These are phyloP conservation scores for Eutrema heterophyllum DNA, from an alignment of 345 rosid species.

Conservation along the genomic window DNA sequence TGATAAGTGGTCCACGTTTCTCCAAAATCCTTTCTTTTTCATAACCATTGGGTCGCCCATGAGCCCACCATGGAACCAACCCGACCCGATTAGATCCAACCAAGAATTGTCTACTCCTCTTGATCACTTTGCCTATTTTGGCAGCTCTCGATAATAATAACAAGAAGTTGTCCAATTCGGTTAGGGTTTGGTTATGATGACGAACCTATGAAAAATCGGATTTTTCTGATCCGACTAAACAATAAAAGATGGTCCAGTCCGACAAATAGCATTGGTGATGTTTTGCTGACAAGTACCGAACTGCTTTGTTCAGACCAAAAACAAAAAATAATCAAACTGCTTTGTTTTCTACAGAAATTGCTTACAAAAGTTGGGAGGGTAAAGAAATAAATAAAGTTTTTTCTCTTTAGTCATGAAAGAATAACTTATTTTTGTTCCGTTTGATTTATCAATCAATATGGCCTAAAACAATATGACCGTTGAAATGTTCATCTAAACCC, in stretches of 20 bases:
- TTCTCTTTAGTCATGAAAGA: no score
- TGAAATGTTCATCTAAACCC: no score
- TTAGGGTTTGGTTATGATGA: slow-evolving; percentile 28
- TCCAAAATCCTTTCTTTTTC: not conserved
- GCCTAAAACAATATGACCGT: no score
- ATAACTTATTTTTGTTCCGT: no score
- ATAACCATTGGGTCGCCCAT: slow-evolving; percentile 2
- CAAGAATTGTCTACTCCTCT: slow-evolving; percentile 24
- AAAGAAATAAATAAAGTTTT: not conserved
- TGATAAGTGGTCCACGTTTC: slow-evolving; percentile 28
- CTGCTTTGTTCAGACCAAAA: slow-evolving; percentile 3
- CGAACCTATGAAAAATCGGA: slow-evolving; percentile 8
- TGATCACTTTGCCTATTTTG: slow-evolving; percentile 1
- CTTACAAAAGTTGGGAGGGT: not conserved
- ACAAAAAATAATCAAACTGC: not conserved
- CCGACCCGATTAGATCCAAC: slow-evolving; percentile 19
- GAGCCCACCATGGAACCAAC: slow-evolving; percentile 24
- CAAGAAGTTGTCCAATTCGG: slow-evolving; percentile 13
- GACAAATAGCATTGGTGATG: slow-evolving; percentile 29
- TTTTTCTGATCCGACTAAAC: slow-evolving; percentile 14
- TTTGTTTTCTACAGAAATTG: not conserved
- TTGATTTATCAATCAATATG: no score
- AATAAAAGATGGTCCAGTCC: slow-evolving; percentile 26
- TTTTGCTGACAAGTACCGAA: slow-evolving; percentile 29
- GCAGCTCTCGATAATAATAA: slow-evolving; percentile 9